Conservation (phyloP, 768 basidiomycete species). For the Auriscalpium vulgare region DNA sequence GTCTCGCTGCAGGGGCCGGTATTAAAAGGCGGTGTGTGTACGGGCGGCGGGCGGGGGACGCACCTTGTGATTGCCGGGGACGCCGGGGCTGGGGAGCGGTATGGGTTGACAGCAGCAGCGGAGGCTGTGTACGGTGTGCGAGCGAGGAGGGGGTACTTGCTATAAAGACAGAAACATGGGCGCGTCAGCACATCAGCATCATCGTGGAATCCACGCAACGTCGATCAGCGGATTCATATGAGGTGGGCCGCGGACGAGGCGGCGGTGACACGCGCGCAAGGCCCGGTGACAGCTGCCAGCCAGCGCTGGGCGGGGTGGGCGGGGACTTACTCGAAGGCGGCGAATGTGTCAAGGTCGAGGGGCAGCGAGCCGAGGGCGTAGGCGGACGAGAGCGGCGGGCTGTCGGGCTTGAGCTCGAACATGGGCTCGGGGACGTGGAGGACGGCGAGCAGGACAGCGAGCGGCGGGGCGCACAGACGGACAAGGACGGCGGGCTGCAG, state of each 20-base stretch:
- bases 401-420: neutral
- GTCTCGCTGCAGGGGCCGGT: constrained; percentile 21
- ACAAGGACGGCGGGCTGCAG: neutral
- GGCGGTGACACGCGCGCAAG: neutral
- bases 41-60: neutral
- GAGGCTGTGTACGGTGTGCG: constrained; percentile 3
- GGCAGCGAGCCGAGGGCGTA: neutral
- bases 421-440: neutral
- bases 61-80: constrained; percentile 15
- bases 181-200: neutral
- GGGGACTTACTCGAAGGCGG: neutral
- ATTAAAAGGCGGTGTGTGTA: no score
- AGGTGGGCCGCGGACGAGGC: neutral
- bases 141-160: constrained; percentile 12
- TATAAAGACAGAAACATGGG: constrained; percentile 13
- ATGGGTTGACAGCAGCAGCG: constrained; percentile 6
- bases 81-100: constrained; percentile 10
- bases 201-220: neutral
- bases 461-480: neutral
- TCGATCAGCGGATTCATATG: neutral
- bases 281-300: neutral
- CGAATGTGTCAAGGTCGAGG: neutral
- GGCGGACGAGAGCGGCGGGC: neutral
- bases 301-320: neutral
- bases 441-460: neutral